These are phyloP conservation scores for Naganishia liquefaciens DNA, from an alignment of 1,284 basidiomycete species.

Conservation along the genomic window DNA sequence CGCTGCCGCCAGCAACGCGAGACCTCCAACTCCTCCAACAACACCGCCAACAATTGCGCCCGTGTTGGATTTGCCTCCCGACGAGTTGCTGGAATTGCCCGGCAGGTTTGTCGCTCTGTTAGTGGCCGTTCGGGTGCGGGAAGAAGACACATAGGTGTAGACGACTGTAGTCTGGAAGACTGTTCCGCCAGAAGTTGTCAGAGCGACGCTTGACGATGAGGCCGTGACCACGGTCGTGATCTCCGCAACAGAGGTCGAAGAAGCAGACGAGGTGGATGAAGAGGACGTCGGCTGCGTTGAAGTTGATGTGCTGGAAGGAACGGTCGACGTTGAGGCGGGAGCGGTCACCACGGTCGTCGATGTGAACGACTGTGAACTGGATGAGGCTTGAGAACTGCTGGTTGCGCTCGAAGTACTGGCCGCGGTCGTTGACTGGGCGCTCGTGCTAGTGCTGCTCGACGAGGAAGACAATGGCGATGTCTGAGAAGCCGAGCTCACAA, in stretches of 20 bases:
- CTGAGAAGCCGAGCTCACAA: background rate
- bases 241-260: background rate
- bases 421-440: background rate
- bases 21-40: slow-evolving; percentile 22
- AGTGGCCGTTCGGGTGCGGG: slow-evolving; percentile 5
- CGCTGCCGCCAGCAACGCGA: slow-evolving; percentile 13
- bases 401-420: background rate
- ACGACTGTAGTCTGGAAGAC: slow-evolving; percentile 10
- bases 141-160: slow-evolving; percentile 21
- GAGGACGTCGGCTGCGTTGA: slow-evolving; percentile 1
- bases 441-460: background rate
- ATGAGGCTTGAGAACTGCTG: background rate
- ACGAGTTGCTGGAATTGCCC: background rate
- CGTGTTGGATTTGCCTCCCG: slow-evolving; percentile 6
- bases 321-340: slow-evolving; percentile 12
- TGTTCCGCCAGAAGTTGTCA: slow-evolving; percentile 2
- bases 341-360: slow-evolving; percentile 11
- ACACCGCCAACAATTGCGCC: slow-evolving; percentile 30
- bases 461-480: background rate
- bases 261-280: slow-evolving; percentile 1
- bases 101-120: background rate
- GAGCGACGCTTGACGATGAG: slow-evolving; percentile 13
- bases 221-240: slow-evolving; percentile 8
- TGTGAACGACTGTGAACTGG: slow-evolving; percentile 7
- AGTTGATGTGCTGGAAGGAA: slow-evolving; percentile 10